phyloP scores from a whole-genome alignment of 257 asterid species.

The Striga asiatica region DNA sequence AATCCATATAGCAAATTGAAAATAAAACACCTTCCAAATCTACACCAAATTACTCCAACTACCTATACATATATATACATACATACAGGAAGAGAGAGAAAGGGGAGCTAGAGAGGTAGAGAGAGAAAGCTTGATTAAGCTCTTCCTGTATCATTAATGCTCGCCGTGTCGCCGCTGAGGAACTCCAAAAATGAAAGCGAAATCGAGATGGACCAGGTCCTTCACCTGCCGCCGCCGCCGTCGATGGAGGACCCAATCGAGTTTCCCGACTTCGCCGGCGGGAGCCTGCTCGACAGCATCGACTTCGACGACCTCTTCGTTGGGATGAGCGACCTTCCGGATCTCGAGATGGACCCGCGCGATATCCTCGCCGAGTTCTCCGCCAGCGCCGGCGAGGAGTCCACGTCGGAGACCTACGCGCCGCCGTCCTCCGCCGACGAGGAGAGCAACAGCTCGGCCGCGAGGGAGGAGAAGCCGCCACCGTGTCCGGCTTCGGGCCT shows the following conservation, averaged over 20 bases:
- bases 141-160: constrained; percentile 26
- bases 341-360: constrained; percentile 67
- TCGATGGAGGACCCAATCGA: constrained; percentile 13
- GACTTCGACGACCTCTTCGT: constrained; percentile 65
- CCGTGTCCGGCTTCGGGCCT: constrained; percentile 18
- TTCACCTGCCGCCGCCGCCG: too few relatives aligned
- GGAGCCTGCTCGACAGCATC: constrained; percentile 59
- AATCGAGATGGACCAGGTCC: constrained; percentile 25
- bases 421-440: neutral
- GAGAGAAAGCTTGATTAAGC: neutral
- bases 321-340: constrained; percentile 60
- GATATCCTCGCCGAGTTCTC: constrained; percentile 63
- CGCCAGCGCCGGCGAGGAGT: neutral
- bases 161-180: constrained; percentile 53
- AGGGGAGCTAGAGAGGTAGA: neutral
- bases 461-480: neutral
- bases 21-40: too few relatives aligned
- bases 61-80: too few relatives aligned
- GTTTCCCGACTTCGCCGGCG: constrained; percentile 44
- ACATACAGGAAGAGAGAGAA: too few relatives aligned
- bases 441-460: neutral
- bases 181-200: constrained; percentile 39
- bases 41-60: too few relatives aligned
- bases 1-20: too few relatives aligned
- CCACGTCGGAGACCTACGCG: neutral